Conservation (phyloP, 371 early-diverging fungal genomes). For the Rhizopus delemar region DNA sequence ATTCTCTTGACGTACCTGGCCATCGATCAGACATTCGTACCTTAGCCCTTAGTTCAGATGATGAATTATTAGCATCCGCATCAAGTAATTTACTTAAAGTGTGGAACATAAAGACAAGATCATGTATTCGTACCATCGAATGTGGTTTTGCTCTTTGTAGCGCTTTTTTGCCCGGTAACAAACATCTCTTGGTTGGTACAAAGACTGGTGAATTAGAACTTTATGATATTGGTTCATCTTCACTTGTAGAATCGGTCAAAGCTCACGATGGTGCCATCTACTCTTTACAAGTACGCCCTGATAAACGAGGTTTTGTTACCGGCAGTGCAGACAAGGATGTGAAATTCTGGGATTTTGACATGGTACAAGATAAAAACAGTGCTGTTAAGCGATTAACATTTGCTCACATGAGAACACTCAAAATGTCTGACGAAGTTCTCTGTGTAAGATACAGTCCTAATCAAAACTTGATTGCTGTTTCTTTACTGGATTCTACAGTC, state of each 20-base stretch:
- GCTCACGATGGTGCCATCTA: conserved; percentile 91
- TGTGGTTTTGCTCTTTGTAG: conserved; percentile 85
- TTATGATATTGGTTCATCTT: conserved; percentile 82
- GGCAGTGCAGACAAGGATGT: conserved; percentile 94
- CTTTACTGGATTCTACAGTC: conserved; percentile 91
- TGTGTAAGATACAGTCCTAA: conserved; percentile 85
- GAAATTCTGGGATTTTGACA: conserved; percentile 94
- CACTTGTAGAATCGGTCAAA: conserved; percentile 78
- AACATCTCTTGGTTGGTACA: conserved; percentile 87
- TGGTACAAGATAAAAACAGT: conserved; percentile 40
- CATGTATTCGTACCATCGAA: conserved; percentile 85
- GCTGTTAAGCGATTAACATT: conserved; percentile 67
- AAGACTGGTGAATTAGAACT: conserved; percentile 87
- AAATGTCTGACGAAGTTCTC: conserved; percentile 92
- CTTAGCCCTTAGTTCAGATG: conserved; percentile 83
- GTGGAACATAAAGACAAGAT: conserved; percentile 82
- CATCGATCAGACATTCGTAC: conserved; percentile 92
- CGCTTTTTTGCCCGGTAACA: conserved; percentile 90
- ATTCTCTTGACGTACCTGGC: conserved; percentile 80
- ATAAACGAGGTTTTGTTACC: conserved; percentile 85
- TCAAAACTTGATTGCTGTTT: conserved; percentile 84
- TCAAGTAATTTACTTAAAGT: conserved; percentile 80
- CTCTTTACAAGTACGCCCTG: conserved; percentile 85
- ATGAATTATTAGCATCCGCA: conserved; percentile 82
- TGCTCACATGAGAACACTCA: conserved; percentile 85